Evolutionary conservation across 768 basidiomycete genomes (phyloP).

Genomic region (Myochromella boudieri): DNA sequence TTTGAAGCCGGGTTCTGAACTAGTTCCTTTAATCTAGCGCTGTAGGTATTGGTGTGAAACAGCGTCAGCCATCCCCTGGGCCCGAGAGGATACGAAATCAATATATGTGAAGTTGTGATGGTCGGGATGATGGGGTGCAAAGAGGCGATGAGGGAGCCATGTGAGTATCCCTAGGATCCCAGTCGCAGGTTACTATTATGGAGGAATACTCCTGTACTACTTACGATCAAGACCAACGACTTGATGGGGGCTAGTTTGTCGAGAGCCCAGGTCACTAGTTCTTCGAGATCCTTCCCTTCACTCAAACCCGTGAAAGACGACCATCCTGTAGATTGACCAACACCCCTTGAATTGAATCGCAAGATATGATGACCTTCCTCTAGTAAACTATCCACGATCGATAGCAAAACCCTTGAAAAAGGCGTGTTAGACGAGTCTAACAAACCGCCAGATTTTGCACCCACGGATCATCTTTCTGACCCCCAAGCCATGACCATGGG

Average conservation of each 20-base stretch:
- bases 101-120: conserved; percentile 60
- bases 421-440: background rate
- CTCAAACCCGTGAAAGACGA: conserved; percentile 68
- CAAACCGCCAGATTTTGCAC: conserved; percentile 26
- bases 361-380: conserved; percentile 55
- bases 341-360: conserved; percentile 76
- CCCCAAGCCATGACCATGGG: conserved; percentile 87
- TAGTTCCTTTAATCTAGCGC: conserved; percentile 47
- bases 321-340: conserved; percentile 73
- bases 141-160: conserved; percentile 75
- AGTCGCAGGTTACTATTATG: conserved; percentile 8
- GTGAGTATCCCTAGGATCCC: conserved; percentile 71
- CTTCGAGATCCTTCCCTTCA: conserved; percentile 71
- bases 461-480: conserved; percentile 74
- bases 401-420: conserved; percentile 40
- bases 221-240: conserved; percentile 61
- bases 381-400: conserved; percentile 41
- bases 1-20: conserved; percentile 43
- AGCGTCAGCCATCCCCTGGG: conserved; percentile 67
- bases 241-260: conserved; percentile 39
- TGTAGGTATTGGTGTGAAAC: conserved; percentile 61
- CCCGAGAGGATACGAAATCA: conserved; percentile 77
- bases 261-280: conserved; percentile 57
- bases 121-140: conserved; percentile 54
- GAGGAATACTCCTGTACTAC: conserved; percentile 20